Conservation (phyloP, 768 basidiomycete genomes). For the Sutorius australiensis region DNA sequence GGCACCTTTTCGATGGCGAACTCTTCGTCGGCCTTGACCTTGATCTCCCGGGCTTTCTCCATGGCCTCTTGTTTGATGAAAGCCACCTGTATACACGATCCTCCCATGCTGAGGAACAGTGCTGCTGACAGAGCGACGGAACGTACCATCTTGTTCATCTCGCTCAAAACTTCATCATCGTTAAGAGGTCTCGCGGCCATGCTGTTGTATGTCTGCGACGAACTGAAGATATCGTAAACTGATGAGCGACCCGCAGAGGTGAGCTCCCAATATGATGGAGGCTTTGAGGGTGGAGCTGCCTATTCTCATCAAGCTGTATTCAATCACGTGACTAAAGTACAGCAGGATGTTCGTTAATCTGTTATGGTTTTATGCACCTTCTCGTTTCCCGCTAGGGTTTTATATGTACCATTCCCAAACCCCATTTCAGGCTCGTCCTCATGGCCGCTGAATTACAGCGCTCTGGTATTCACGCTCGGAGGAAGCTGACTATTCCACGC, state of each 20-base stretch:
- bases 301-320: neutral
- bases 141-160: conserved; percentile 99
- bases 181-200: conserved; percentile 81
- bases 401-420: no score
- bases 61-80: conserved; percentile 99
- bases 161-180: conserved; percentile 91
- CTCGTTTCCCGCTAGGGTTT: no score
- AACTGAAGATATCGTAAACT: neutral
- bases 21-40: conserved; percentile 97
- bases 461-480: no score
- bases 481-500: no score
- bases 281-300: neutral
- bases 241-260: neutral
- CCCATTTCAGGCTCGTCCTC: no score
- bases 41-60: conserved; percentile 96
- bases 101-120: neutral
- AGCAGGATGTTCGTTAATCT: no score
- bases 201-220: conserved; percentile 11
- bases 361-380: no score
- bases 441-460: no score
- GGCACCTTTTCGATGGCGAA: conserved; percentile 95
- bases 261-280: neutral
- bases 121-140: neutral
- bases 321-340: neutral
- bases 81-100: conserved; percentile 57